These are phyloP conservation scores for Phoma herbarum DNA, from an alignment of 2,329 filamentous ascomycete species.

Conservation along the genomic window DNA sequence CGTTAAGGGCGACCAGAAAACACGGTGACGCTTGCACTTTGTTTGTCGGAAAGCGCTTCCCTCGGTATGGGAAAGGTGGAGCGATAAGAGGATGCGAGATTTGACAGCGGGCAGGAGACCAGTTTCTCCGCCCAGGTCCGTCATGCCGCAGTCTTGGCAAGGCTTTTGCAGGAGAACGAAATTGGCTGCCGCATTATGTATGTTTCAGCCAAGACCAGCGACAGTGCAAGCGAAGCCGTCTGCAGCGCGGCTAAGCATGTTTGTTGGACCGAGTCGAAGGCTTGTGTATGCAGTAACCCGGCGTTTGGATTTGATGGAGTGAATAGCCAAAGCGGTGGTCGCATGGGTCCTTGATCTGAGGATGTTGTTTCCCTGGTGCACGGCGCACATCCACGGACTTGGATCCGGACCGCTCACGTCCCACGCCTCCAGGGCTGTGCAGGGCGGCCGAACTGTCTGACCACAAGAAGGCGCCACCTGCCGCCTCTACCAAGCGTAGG, in stretches of 20 bases:
- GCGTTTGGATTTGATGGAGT: not conserved
- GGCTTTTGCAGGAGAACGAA: slow-evolving; percentile 13
- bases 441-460: slow-evolving; percentile 1
- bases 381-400: not conserved
- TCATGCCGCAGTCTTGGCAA: slow-evolving; percentile 16
- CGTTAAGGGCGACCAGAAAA: slow-evolving; percentile 14
- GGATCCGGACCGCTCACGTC: not conserved
- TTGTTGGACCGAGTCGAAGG: slow-evolving; percentile 1
- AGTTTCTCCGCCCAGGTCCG: slow-evolving; percentile 11
- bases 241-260: slow-evolving; percentile 1
- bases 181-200: slow-evolving; percentile 18
- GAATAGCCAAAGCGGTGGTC: slow-evolving; percentile 1
- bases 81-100: slow-evolving; percentile 13
- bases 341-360: slow-evolving; percentile 6
- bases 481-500: slow-evolving; percentile 9
- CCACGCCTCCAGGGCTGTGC: not conserved
- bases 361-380: slow-evolving; percentile 4
- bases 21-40: slow-evolving; percentile 12
- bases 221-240: not conserved
- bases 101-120: slow-evolving; percentile 17
- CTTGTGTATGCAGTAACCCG: slow-evolving; percentile 6
- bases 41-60: slow-evolving; percentile 7
- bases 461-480: slow-evolving; percentile 4
- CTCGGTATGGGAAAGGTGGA: slow-evolving; percentile 14
- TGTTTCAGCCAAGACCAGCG: slow-evolving; percentile 21